Conservation (phyloP, 192 early-diverging fungal species). For the Allomyces arbusculus region DNA sequence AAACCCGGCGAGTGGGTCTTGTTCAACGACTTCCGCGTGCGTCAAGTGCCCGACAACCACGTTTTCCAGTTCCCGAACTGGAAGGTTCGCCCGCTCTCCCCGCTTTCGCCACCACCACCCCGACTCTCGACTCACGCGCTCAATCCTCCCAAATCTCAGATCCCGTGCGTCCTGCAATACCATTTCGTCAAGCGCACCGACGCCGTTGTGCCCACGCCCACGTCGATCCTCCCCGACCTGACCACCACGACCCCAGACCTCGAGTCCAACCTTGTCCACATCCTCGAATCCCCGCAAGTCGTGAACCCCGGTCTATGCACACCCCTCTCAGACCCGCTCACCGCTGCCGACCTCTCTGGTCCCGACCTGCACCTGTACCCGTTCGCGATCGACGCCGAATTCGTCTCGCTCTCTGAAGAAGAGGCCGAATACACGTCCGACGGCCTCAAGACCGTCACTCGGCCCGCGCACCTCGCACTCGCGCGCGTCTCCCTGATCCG, state of each 20-base stretch:
- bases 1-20: slow-evolving; percentile 46
- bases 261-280: not conserved
- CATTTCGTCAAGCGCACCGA: too few relatives aligned
- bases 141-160: too few relatives aligned
- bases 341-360: not conserved
- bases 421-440: slow-evolving; percentile 81
- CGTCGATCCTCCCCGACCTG: too few relatives aligned
- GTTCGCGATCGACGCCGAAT: slow-evolving; percentile 80
- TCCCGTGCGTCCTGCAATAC: too few relatives aligned
- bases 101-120: too few relatives aligned
- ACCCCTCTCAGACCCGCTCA: not conserved
- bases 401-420: slow-evolving; percentile 69
- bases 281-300: slow-evolving; percentile 35
- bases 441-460: slow-evolving; percentile 62
- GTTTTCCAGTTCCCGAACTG: slow-evolving; percentile 35
- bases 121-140: too few relatives aligned
- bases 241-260: too few relatives aligned
- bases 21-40: slow-evolving; percentile 92
- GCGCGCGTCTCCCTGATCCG: slow-evolving; percentile 81
- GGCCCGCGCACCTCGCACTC: slow-evolving; percentile 59
- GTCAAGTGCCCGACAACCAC: slow-evolving; percentile 43
- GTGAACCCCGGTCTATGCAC: slow-evolving; percentile 21
- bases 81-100: slow-evolving; percentile 14
- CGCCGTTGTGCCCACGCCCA: too few relatives aligned
- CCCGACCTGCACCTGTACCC: not conserved